Conservation (phyloP, 2,329 filamentous ascomycete species). For the Penicillium oxalicum region DNA sequence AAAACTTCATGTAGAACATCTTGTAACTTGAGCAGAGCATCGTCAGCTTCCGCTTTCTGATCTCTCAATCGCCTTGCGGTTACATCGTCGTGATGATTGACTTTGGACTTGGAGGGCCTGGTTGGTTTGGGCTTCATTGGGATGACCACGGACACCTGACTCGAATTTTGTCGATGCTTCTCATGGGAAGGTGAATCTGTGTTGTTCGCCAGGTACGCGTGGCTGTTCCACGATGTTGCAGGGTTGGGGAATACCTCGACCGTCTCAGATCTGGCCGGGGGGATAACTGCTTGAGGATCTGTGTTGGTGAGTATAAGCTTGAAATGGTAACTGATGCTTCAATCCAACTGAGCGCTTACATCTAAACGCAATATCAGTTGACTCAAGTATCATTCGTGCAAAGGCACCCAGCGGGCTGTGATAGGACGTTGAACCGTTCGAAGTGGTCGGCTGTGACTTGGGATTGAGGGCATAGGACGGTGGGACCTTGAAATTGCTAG, state of each 20-base stretch:
- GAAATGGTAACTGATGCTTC: background rate
- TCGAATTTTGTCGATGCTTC: slow-evolving; percentile 16
- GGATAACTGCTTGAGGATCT: slow-evolving; percentile 31
- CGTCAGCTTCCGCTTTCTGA: slow-evolving; percentile 74
- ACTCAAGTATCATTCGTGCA: slow-evolving; percentile 49
- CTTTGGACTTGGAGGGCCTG: slow-evolving; percentile 47
- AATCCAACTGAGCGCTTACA: slow-evolving; percentile 33
- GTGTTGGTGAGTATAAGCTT: slow-evolving; percentile 13
- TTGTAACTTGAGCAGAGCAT: slow-evolving; percentile 64
- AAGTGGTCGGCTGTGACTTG: slow-evolving; percentile 11
- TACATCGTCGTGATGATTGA: slow-evolving; percentile 51
- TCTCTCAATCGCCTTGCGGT: slow-evolving; percentile 60
- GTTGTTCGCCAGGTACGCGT: slow-evolving; percentile 33
- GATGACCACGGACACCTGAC: slow-evolving; percentile 44
- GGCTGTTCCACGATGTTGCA: slow-evolving; percentile 19
- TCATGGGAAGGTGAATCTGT: slow-evolving; percentile 37
- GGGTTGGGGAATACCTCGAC: slow-evolving; percentile 18
- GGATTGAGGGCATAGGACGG: slow-evolving; percentile 19
- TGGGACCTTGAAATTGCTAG: slow-evolving; percentile 42
- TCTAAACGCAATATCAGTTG: slow-evolving; percentile 40
- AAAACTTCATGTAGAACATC: slow-evolving; percentile 67
- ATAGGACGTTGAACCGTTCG: slow-evolving; percentile 21
- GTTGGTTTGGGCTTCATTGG: slow-evolving; percentile 40
- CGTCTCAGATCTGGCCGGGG: slow-evolving; percentile 20
- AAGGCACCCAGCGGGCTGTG: slow-evolving; percentile 45